Evolutionary conservation across 495 filamentous ascomycete species (phyloP).

Genomic region (Lasiosphaeris hirsuta): DNA sequence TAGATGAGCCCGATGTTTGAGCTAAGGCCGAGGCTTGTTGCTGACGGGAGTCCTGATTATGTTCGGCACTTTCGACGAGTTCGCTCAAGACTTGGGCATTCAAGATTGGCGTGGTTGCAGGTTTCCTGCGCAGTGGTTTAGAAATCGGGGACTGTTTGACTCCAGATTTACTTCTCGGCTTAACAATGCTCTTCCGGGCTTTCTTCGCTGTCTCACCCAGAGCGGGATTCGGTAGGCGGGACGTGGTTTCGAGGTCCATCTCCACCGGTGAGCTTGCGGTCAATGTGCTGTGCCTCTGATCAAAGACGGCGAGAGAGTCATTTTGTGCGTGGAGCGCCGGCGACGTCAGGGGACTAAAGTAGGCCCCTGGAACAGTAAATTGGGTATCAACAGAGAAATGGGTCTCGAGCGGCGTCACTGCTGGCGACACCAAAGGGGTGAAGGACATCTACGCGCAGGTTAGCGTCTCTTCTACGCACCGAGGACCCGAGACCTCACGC

Average conservation of each 20-base stretch:
- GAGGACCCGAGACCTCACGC: conserved; percentile 29
- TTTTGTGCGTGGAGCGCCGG: conserved; percentile 84
- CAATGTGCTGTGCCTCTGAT: conserved; percentile 36
- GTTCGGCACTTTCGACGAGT: conserved; percentile 39
- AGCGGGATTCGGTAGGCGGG: conserved; percentile 32
- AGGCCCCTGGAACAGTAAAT: conserved; percentile 79
- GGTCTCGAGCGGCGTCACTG: conserved; percentile 84
- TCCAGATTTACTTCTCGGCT: conserved; percentile 44
- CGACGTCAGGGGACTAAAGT: conserved; percentile 91
- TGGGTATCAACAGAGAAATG: conserved; percentile 75
- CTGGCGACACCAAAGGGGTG: conserved; percentile 91
- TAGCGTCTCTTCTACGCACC: conserved; percentile 18
- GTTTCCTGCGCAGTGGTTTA: conserved; percentile 69
- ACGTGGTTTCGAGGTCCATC: conserved; percentile 40
- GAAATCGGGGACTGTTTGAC: conserved; percentile 82
- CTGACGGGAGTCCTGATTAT: conserved; percentile 18
- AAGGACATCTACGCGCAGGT: conserved; percentile 67
- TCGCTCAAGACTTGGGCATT: conserved; percentile 54
- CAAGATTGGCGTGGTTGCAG: conserved; percentile 53
- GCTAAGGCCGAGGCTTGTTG: conserved; percentile 18
- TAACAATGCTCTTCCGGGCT: conserved; percentile 42
- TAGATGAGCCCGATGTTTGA: conserved; percentile 34
- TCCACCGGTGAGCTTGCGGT: conserved; percentile 44
- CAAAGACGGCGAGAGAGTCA: conserved; percentile 42
- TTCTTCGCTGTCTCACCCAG: conserved; percentile 46